Evolutionary conservation across 148 eudicot genomes (phyloP), one percentile per base, ranked within the genome.

Genomic region (Nepenthes mirabilis): DNA sequence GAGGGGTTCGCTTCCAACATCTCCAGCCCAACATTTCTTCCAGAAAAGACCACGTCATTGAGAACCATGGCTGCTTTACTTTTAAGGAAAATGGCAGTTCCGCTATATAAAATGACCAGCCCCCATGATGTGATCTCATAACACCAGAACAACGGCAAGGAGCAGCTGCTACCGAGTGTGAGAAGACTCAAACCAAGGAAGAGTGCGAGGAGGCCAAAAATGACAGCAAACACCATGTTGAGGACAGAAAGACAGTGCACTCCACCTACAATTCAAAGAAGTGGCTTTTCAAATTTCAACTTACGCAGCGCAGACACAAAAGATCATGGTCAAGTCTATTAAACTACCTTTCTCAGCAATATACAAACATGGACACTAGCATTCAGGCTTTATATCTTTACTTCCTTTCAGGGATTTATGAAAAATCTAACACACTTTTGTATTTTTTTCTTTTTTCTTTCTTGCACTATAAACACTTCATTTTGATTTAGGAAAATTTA

Each of bases 141-240:
- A 73, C 91, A 86, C 97, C 97, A 86, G 57, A 90, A 90, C 66
- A 90, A 75, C 57, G 97, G 95, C 75, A 79, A 23, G 1, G 95
- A 86, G 74, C 97, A 90, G 69, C 77, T 84, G 69, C 88, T 90
- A 14, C 95, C 91, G 6, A 86, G 62, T 3, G 91, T 84, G 71
- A 90, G 91, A 50, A 90, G 95, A 23, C 79, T 82, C 35, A 95
- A 77, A 61, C 97, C 97, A 63, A 90, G 83, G 62, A 86, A 82
- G 14, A 90, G 58, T 35, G 97, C 95, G 48, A 90, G 88, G 52
- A 86, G 91, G 62, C 83, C 86, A 65, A 82, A 90, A 23, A 77
- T 69, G 68, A 80, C 60, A 58, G 91, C 91, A 43, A 80, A 84
- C 5, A 74, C 74, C 55, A 71, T 51, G 49, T 90, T 90, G 33